phyloP scores from a whole-genome alignment of 2,329 filamentous ascomycete species.

The Trichoderma atroviride region DNA sequence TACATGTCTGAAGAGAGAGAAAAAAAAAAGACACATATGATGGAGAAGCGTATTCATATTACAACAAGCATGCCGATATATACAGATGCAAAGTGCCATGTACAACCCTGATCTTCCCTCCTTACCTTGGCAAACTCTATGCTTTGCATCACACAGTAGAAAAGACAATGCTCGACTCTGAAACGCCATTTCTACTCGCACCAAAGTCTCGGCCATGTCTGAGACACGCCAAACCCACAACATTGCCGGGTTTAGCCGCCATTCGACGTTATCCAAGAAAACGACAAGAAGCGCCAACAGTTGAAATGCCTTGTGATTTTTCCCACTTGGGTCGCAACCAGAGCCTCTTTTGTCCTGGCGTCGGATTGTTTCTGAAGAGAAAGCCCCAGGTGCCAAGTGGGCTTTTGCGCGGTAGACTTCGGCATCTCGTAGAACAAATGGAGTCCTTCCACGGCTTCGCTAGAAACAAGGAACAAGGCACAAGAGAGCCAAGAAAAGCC shows the following conservation, averaged over 20 bases:
- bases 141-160: not conserved
- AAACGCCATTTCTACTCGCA: not conserved
- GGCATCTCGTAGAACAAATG: conserved; percentile 25
- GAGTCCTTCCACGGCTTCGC: conserved; percentile 20
- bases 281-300: not conserved
- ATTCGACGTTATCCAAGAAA: not conserved
- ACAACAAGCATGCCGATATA: not conserved
- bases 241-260: conserved; percentile 4
- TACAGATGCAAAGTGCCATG: not conserved
- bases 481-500: conserved; percentile 5
- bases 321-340: conserved; percentile 16
- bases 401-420: conserved; percentile 17
- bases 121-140: not conserved
- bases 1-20: not conserved
- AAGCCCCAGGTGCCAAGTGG: not conserved
- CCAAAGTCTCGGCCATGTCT: not conserved
- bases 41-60: not conserved
- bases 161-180: not conserved
- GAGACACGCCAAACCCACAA: conserved; percentile 5
- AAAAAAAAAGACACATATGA: not conserved
- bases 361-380: not conserved
- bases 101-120: not conserved
- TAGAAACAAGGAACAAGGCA: not conserved
- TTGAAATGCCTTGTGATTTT: not conserved
- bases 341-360: conserved; percentile 21